Evolutionary conservation across 768 basidiomycete genomes (phyloP).

Genomic region (Lactarius trivialis): DNA sequence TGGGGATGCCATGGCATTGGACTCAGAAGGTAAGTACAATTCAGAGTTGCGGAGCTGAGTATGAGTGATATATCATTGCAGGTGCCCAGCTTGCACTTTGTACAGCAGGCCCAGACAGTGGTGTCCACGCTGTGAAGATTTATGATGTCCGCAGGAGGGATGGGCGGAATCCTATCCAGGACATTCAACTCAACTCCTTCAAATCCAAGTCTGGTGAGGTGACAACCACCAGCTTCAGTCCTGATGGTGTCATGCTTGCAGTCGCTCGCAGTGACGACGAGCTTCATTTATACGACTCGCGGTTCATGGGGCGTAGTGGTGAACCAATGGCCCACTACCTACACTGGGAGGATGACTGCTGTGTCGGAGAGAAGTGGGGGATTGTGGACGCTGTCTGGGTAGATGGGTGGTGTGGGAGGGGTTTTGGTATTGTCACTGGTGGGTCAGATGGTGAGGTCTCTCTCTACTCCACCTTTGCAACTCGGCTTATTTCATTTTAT

Average conservation of each 20-base stretch:
- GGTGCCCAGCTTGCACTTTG: slow-evolving; percentile 17
- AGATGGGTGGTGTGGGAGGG: slow-evolving; percentile 16
- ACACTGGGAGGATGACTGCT: slow-evolving; percentile 20
- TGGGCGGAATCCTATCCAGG: background rate
- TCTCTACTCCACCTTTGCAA: background rate
- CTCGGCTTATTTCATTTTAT: background rate
- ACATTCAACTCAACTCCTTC: slow-evolving; percentile 4
- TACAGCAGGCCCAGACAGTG: background rate
- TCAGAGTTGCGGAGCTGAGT: too few relatives aligned
- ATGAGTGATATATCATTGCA: background rate
- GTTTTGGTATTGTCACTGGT: slow-evolving; percentile 18
- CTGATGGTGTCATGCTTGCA: slow-evolving; percentile 18
- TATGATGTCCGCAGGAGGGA: slow-evolving; percentile 18
- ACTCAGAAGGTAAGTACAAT: slow-evolving; percentile 12
- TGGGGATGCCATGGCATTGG: slow-evolving; percentile 22
- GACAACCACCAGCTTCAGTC: slow-evolving; percentile 18
- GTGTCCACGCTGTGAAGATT: slow-evolving; percentile 5
- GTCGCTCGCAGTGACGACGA: slow-evolving; percentile 21
- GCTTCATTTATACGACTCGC: slow-evolving; percentile 20
- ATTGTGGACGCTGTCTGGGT: slow-evolving; percentile 21
- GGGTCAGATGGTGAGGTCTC: slow-evolving; percentile 21
- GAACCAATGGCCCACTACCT: slow-evolving; percentile 10
- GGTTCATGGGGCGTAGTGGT: slow-evolving; percentile 12
- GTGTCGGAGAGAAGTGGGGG: slow-evolving; percentile 13
- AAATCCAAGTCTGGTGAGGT: slow-evolving; percentile 6